Evolutionary conservation across 129 eudicot species (phyloP).

Genomic region (Tagetes patula): DNA sequence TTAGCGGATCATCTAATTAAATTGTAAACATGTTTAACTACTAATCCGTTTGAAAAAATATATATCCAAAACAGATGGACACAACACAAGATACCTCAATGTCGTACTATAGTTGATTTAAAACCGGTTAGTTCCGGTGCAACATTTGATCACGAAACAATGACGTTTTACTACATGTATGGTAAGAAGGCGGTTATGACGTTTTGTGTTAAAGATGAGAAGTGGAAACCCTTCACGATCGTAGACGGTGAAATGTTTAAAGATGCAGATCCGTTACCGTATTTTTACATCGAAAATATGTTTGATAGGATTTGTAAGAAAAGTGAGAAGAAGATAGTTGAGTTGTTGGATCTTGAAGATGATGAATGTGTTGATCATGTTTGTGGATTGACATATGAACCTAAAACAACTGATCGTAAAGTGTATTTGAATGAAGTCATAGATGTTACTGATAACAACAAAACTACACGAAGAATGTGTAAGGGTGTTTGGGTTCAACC

Average conservation of each 20-base stretch:
- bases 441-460: not conserved
- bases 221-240: not conserved
- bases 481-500: conserved; percentile 39
- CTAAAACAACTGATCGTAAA: not conserved
- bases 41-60: too few relatives aligned
- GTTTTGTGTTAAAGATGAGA: conserved; percentile 23
- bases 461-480: not conserved
- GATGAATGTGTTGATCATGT: conserved; percentile 31
- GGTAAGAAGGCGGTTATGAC: not conserved
- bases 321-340: not conserved
- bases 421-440: not conserved
- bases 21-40: too few relatives aligned
- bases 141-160: not conserved
- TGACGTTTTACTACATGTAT: conserved; percentile 26
- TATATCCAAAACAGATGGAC: conserved; percentile 24
- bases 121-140: not conserved
- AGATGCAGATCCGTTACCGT: not conserved
- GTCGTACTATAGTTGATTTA: too few relatives aligned
- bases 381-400: conserved; percentile 25
- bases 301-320: not conserved
- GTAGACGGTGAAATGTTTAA: not conserved
- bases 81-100: not conserved
- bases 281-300: not conserved
- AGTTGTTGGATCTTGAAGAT: conserved; percentile 23
- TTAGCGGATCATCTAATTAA: too few relatives aligned